Evolutionary conservation across 768 basidiomycete genomes (phyloP).

Genomic region (Psilocybe sp.): DNA sequence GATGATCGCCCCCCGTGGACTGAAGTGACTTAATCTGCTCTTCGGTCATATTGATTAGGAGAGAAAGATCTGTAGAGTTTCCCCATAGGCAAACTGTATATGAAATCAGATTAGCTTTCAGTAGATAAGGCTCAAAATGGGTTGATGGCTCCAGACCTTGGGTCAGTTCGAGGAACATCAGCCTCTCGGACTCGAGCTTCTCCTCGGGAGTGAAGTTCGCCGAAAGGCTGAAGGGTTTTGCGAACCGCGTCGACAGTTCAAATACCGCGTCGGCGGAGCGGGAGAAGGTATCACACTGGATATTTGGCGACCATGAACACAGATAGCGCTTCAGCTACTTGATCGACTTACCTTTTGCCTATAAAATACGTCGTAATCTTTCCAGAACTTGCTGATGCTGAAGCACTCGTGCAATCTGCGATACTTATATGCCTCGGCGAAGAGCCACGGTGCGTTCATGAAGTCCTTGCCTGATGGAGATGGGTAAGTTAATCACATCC

Average conservation of each 20-base stretch:
- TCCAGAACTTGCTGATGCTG: constrained; percentile 87
- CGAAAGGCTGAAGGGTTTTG: constrained; percentile 71
- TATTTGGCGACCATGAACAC: neutral
- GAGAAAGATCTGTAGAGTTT: constrained; percentile 92
- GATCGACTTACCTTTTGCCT: constrained; percentile 69
- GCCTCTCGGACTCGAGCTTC: constrained; percentile 68
- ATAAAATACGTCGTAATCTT: constrained; percentile 92
- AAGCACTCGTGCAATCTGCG: constrained; percentile 92
- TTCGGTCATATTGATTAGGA: constrained; percentile 96
- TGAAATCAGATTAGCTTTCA: constrained; percentile 2
- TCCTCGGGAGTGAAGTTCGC: constrained; percentile 50
- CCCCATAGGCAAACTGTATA: constrained; percentile 88
- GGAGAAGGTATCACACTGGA: constrained; percentile 90
- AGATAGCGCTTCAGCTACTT: neutral
- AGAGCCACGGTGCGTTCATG: constrained; percentile 96
- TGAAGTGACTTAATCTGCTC: constrained; percentile 97
- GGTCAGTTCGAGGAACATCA: constrained; percentile 90
- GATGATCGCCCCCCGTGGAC: constrained; percentile 92
- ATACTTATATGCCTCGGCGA: constrained; percentile 94
- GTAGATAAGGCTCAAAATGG: neutral
- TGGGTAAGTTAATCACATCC: constrained; percentile 7
- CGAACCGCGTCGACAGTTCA: constrained; percentile 89
- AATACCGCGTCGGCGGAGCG: constrained; percentile 91
- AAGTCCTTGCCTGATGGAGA: constrained; percentile 47
- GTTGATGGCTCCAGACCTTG: constrained; percentile 56